phyloP scores from a whole-genome alignment of 192 early-diverging fungal species.

The Entomortierella chlamydospora region DNA sequence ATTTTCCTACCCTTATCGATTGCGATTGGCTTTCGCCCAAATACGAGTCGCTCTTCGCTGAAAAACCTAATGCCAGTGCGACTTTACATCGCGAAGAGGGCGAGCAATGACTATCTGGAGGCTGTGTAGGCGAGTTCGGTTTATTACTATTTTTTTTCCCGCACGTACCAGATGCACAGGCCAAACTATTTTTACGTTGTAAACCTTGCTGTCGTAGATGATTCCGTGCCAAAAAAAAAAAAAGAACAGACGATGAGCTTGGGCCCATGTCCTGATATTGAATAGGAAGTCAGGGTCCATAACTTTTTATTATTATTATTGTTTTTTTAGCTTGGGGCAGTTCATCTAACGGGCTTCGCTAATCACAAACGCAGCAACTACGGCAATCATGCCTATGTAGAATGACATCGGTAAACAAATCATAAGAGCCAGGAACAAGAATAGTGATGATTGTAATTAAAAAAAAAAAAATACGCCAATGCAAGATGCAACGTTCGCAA shows the following conservation, averaged over 20 bases:
- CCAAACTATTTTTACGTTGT: not conserved
- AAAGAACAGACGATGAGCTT: not conserved
- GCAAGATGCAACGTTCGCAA: no score
- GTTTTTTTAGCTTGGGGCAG: not conserved
- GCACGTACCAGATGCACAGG: conserved; percentile 18
- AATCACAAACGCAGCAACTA: conserved; percentile 36
- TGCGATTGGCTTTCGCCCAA: no score
- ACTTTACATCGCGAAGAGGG: no score
- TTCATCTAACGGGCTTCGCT: conserved; percentile 30
- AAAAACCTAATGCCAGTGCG: no score
- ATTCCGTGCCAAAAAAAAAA: not conserved
- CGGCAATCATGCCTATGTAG: conserved; percentile 31
- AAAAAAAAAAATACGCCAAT: no score
- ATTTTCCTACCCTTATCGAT: not conserved
- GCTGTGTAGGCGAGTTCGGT: not conserved
- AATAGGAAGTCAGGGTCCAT: no score
- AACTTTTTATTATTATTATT: no score
- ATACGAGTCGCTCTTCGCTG: no score
- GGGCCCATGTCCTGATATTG: not conserved
- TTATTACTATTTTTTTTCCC: not conserved
- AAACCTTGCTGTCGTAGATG: not conserved
- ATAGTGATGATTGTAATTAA: no score
- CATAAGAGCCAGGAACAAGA: no score
- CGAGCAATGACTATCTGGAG: not conserved
- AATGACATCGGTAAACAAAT: not conserved